A percentile compares a stretch with the other conserved stretches of the same genome.
Evolutionary conservation across 768 basidiomycete species (phyloP).

Genomic region (Psilocybe cubensis): DNA sequence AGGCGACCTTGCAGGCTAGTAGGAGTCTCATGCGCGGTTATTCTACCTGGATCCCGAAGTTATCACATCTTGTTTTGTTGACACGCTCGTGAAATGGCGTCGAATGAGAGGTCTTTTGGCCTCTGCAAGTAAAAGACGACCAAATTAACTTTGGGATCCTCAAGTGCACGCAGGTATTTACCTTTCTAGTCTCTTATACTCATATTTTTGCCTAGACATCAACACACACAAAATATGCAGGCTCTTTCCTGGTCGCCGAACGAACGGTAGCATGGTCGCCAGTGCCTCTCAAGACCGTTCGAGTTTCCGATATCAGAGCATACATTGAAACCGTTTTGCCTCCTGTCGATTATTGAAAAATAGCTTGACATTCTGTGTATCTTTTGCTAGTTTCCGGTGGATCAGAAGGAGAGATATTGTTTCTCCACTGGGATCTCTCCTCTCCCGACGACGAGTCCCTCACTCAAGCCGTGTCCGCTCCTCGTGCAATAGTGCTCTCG

Average conservation of each 20-base stretch:
- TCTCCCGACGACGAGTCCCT: slow-evolving; percentile 55
- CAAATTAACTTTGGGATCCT: no score
- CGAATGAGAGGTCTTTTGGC: no score
- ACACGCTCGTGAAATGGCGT: no score
- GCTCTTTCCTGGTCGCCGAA: slow-evolving; percentile 91
- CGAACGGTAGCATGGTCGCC: slow-evolving; percentile 92
- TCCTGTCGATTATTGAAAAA: slow-evolving; percentile 44
- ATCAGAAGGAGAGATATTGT: slow-evolving; percentile 92
- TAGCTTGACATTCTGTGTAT: slow-evolving; percentile 97
- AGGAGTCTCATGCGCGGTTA: no score
- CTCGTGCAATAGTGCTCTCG: slow-evolving; percentile 86
- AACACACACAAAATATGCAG: slow-evolving; percentile 97
- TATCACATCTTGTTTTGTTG: no score
- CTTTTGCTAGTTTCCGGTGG: slow-evolving; percentile 92
- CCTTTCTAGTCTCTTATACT: not conserved
- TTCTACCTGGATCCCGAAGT: no score
- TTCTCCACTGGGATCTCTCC: slow-evolving; percentile 90
- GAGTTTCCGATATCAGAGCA: slow-evolving; percentile 97
- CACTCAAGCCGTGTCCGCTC: slow-evolving; percentile 48
- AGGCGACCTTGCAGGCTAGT: no score
- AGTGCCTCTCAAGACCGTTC: slow-evolving; percentile 93
- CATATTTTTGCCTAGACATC: slow-evolving; percentile 60
- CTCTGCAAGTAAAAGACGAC: slow-evolving; percentile 93
- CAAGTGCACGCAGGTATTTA: no score
- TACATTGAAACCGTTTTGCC: slow-evolving; percentile 94